Evolutionary conservation across 768 basidiomycete species (phyloP).

Genomic region (Exsudoporus frostii): DNA sequence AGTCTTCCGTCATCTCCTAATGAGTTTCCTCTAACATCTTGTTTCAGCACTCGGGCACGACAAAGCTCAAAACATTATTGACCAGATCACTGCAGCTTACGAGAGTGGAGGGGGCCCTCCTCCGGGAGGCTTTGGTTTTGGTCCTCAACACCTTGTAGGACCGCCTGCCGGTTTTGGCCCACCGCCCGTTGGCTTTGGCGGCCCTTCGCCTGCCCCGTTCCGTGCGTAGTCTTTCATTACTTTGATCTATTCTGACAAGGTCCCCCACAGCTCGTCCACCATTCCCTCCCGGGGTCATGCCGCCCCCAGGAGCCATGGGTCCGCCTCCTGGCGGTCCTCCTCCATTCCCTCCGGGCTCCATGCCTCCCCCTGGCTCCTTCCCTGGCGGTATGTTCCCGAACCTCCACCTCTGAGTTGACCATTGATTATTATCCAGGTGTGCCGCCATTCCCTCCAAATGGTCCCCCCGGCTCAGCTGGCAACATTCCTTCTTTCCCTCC

Average conservation of each 20-base stretch:
- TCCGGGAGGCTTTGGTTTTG: constrained; percentile 84
- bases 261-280: constrained; percentile 54
- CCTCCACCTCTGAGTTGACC: not conserved
- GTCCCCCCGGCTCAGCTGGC: constrained; percentile 32
- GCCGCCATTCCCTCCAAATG: constrained; percentile 53
- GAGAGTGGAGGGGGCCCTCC: constrained; percentile 84
- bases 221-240: constrained; percentile 10
- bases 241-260: constrained; percentile 1
- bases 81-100: constrained; percentile 94
- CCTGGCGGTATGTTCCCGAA: constrained; percentile 41
- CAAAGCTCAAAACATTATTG: constrained; percentile 97
- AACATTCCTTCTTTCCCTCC: constrained; percentile 32
- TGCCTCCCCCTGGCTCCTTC: constrained; percentile 48
- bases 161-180: constrained; percentile 51
- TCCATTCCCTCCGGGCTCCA: constrained; percentile 66
- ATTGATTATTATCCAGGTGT: constrained; percentile 26
- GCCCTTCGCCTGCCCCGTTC: constrained; percentile 38
- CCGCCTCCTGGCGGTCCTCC: constrained; percentile 60
- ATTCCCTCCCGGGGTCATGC: constrained; percentile 59
- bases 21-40: constrained; percentile 8
- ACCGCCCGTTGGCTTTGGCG: constrained; percentile 55
- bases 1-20: constrained; percentile 20
- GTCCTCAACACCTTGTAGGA: constrained; percentile 70
- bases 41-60: constrained; percentile 80
- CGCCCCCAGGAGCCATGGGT: constrained; percentile 46